Percentiles rank a stretch among this genome's conserved stretches.
phyloP scores from a whole-genome alignment of 1,284 basidiomycete genomes.

The Puccinia triticina region DNA sequence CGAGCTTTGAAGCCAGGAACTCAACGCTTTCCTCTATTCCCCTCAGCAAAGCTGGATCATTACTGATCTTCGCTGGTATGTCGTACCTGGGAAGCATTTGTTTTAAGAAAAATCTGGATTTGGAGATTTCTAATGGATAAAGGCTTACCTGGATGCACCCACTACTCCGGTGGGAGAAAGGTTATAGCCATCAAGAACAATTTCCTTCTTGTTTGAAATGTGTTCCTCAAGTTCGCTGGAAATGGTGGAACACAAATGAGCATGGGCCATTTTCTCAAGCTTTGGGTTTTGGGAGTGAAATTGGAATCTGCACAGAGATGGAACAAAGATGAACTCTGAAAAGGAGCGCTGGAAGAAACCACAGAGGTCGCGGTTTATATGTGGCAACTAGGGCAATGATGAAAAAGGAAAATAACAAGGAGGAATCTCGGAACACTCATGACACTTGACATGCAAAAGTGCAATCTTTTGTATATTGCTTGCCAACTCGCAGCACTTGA shows the following conservation, averaged over 20 bases:
- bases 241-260: slow-evolving; percentile 9
- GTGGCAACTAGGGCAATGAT: no score
- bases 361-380: no score
- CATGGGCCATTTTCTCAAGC: not conserved
- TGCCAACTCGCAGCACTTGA: no score
- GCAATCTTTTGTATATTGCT: no score
- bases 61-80: slow-evolving; percentile 19
- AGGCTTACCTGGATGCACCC: slow-evolving; percentile 71
- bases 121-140: slow-evolving; percentile 66
- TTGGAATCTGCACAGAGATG: not conserved
- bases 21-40: slow-evolving; percentile 66
- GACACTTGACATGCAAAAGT: no score
- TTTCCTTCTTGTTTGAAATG: slow-evolving; percentile 3
- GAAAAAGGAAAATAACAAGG: no score
- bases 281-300: not conserved
- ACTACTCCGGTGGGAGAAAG: slow-evolving; percentile 75
- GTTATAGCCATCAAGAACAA: slow-evolving; percentile 70
- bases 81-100: slow-evolving; percentile 26
- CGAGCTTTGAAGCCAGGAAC: slow-evolving; percentile 53
- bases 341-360: no score
- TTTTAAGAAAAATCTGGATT: slow-evolving; percentile 63
- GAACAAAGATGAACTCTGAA: no score
- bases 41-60: slow-evolving; percentile 65
- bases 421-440: no score
- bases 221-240: not conserved